phyloP scores from a whole-genome alignment of 768 basidiomycete species.

The Coprinopsis marcescibilis region DNA sequence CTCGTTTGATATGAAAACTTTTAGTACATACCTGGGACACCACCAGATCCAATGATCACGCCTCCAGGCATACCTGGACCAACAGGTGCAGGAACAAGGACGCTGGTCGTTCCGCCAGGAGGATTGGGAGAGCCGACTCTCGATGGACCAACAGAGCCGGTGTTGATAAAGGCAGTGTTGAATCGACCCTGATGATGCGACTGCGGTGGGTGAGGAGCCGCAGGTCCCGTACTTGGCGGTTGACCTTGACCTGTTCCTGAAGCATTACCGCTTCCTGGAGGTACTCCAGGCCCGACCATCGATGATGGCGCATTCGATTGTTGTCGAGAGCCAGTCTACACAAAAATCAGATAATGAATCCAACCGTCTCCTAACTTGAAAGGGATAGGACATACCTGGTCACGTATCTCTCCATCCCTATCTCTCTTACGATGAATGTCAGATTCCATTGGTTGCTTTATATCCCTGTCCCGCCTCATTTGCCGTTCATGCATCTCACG shows the following conservation, averaged over 20 bases:
- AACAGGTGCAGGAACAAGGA: not conserved
- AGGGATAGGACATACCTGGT: not conserved
- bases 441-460: not conserved
- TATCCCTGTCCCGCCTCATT: slow-evolving; percentile 3
- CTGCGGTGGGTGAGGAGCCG: slow-evolving; percentile 13
- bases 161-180: slow-evolving; percentile 10
- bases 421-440: not conserved
- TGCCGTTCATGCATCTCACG: slow-evolving; percentile 2
- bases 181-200: slow-evolving; percentile 11
- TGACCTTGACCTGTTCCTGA: too few relatives aligned
- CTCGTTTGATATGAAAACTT: not conserved
- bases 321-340: not conserved
- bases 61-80: slow-evolving; percentile 8
- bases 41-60: slow-evolving; percentile 3
- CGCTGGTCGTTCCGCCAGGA: slow-evolving; percentile 5
- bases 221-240: not conserved
- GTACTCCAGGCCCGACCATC: slow-evolving; percentile 10
- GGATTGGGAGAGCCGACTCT: slow-evolving; percentile 7
- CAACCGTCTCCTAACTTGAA: not conserved
- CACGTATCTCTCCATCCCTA: slow-evolving; percentile 7
- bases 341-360: not conserved
- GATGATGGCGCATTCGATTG: not conserved
- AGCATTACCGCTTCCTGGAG: too few relatives aligned
- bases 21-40: not conserved
- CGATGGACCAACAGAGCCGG: slow-evolving; percentile 4